Base-by-base conservation (phyloP, 352 stramenopile genomes). In the Phytophthora litchii region DNA sequence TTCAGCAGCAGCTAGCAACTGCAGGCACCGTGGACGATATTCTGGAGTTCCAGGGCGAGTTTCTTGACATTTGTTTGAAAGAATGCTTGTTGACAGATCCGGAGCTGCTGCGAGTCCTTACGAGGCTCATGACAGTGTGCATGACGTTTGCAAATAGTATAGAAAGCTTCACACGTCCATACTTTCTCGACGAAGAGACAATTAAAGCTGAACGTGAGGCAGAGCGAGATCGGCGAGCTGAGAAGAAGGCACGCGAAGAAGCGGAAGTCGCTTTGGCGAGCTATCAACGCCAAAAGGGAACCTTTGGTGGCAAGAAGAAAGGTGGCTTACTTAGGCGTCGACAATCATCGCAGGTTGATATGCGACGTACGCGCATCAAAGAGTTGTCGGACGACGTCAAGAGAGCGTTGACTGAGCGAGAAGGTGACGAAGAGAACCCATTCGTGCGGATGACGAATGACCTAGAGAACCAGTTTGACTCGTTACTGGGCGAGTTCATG, bases 81-180 rank as follows among this genome's bases (percentile, higher is more conserved):
- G 96, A 99, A 58, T 99, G 96, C 43, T 74, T 99, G 25, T 74
- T 99, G 36, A 98, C 95, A 0, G 97, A 99, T 64, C 90, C 88
- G 20, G 86, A 97, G n/a, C 69, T 99, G 2, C 79, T 99, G 31
- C 76, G 86, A 3, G 88, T 95, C 21, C 80, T 99, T 27, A 97
- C 92, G 8, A 98, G 97, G 65, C 79, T 99, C 46, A 97, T 99
- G 92, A 98, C 90, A 11, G 97, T 97, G 13, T 99, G 97, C 64
- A 83, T 98, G 34, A 78, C 91, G 1, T 98, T 99, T 54, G 89
- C 92, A 1, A 94, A 97, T 48, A 93, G 97, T 60, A 97, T 99
- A 34, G 94, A 97, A 43, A 71, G 70, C 7, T 97, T 99, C 56
- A 94, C 74, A 14, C 80, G 72, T 3, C 88, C 82, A 6, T 95